Conservation (phyloP, 345 rosid genomes). For the Boechera divaricarpa region DNA sequence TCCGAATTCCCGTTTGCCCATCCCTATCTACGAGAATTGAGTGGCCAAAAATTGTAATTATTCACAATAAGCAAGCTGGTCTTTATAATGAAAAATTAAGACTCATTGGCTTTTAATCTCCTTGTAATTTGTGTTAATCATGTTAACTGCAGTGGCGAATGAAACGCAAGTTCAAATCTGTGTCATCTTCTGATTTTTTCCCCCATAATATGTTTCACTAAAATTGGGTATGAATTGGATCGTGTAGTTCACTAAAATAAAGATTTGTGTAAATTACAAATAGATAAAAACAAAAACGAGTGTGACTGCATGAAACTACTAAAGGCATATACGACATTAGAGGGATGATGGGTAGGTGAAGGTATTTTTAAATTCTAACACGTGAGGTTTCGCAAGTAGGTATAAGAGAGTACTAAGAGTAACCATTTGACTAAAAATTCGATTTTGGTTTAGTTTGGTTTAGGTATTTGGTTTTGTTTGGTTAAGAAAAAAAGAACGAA, state of each 20-base stretch:
- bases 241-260: neutral
- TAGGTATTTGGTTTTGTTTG: neutral
- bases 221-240: neutral
- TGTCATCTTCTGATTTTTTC: neutral
- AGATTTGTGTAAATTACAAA: conserved; percentile 8
- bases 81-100: neutral
- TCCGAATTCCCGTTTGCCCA: no score
- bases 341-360: conserved; percentile 34
- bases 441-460: conserved; percentile 9
- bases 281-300: conserved; percentile 9
- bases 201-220: no score
- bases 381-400: conserved; percentile 36
- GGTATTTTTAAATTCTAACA: conserved; percentile 16
- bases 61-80: neutral
- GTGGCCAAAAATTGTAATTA: neutral
- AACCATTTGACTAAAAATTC: conserved; percentile 1
- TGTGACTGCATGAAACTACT: neutral
- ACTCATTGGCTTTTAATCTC: neutral
- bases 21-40: neutral
- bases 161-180: neutral
- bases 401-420: neutral
- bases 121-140: no score
- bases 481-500: neutral
- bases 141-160: neutral
- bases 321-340: neutral